Base-by-base conservation (phyloP, 2,329 filamentous ascomycete genomes). In the Dactylellina drechsleri region DNA sequence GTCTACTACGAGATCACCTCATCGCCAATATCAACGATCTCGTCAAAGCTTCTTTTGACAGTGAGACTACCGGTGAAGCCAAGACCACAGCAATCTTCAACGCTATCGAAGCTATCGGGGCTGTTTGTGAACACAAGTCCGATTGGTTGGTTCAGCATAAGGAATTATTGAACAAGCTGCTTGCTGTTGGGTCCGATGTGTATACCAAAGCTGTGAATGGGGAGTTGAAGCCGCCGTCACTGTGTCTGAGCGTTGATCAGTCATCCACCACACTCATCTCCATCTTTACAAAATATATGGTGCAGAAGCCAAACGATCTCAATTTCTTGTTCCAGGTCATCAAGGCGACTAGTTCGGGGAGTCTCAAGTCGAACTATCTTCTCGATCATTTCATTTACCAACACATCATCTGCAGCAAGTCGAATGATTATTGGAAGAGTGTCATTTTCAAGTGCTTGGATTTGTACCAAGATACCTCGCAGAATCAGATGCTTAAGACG, bases 401-500 rank as follows among this genome's bases (percentile, higher is more conserved):
- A 12, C 85, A 91, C 75, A 91, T 99, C 80, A 92, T 99, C 77
- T 91, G 87, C 78, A 96, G 87, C 80, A 88, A 93, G 31, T 93
- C 92, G 0, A 87, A 95, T 23, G 92, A 96, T 15, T 95, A 93
- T 80, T 93, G 93, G 86, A 92, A 90, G 79, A 87, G 88, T 3
- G 86, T 96, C 1, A 87, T 98, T 49, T 87, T 94, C 79, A 90
- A 92, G 64, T 96, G 93, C 80, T 87, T 99, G 54, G 93, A 98
- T 67, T 85, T 93, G 0, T 99, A 97, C 81, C 90, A 91, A 5
- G 88, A 89, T 58, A 92, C 90, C 80, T 87, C 85, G 53, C 91
- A 90, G 12, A 89, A 91, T 0, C 95, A 97, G 82, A 93, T 91
- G 83, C 92, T 92, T 52, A 99, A 99, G 82, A 91, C 93, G 61